Evolutionary conservation across 164 flowering plant genomes (phyloP).

Genomic region (Stephania japonica): DNA sequence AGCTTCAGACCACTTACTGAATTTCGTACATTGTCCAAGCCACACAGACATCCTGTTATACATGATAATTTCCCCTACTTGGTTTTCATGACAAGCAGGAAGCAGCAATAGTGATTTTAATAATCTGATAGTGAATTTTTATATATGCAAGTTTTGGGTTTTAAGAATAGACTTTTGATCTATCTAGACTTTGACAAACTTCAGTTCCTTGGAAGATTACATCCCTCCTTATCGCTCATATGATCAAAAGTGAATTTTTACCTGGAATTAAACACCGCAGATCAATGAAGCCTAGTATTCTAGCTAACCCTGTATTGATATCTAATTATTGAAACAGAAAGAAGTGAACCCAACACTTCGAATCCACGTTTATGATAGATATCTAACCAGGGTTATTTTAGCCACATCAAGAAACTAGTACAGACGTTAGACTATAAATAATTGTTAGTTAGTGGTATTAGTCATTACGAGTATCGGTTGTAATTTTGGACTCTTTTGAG

Average conservation of each 20-base stretch:
- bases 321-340: neutral
- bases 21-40: no score
- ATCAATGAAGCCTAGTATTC: neutral
- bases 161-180: neutral
- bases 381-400: no score
- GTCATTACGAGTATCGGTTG: no score
- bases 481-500: no score
- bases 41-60: no score
- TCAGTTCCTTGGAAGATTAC: neutral
- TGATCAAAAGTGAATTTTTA: neutral
- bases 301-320: neutral
- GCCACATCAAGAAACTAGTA: no score
- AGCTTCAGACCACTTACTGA: no score
- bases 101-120: neutral
- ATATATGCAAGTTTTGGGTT: neutral
- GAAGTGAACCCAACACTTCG: neutral
- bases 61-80: no score
- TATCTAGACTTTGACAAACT: neutral
- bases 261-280: neutral
- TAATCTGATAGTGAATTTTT: neutral
- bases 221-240: neutral
- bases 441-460: no score
- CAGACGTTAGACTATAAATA: no score
- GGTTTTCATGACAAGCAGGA: no score
- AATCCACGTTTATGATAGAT: neutral